Evolutionary conservation across 2,329 filamentous ascomycete genomes (phyloP).

Genomic region (Alternaria postmessia): DNA sequence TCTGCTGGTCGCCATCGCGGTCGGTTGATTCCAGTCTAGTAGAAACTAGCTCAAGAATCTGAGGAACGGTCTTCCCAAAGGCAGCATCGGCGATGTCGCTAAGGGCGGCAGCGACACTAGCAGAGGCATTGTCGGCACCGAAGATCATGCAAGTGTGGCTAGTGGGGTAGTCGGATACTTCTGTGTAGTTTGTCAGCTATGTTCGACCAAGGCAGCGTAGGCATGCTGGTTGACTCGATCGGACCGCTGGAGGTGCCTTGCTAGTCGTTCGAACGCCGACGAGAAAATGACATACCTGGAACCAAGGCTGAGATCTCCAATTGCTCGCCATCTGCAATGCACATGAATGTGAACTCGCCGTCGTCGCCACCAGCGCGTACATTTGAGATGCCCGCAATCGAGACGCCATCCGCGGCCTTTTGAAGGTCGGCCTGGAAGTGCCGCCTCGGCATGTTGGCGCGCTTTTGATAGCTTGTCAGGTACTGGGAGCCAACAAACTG

Average conservation of each 20-base stretch:
- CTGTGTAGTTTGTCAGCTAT: slow-evolving; percentile 39
- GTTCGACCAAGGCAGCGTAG: background rate
- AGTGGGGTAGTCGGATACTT: slow-evolving; percentile 68
- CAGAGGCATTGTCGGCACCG: slow-evolving; percentile 58
- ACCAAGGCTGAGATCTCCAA: slow-evolving; percentile 52
- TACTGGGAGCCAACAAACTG: rapidly evolving
- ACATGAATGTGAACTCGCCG: slow-evolving; percentile 72
- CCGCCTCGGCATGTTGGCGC: slow-evolving; percentile 67
- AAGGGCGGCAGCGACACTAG: slow-evolving; percentile 54
- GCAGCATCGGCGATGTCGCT: slow-evolving; percentile 55
- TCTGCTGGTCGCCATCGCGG: slow-evolving; percentile 53
- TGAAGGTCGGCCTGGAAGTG: slow-evolving; percentile 69
- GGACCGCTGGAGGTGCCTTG: background rate
- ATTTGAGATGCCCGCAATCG: slow-evolving; percentile 60
- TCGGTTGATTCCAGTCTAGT: slow-evolving; percentile 46
- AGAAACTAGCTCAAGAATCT: slow-evolving; percentile 60
- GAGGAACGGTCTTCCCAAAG: slow-evolving; percentile 56
- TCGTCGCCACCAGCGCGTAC: slow-evolving; percentile 73
- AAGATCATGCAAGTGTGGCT: slow-evolving; percentile 67
- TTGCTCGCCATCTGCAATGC: slow-evolving; percentile 39
- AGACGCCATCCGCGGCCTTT: slow-evolving; percentile 48
- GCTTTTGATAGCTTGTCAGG: background rate
- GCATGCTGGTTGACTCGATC: no score
- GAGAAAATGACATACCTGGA: slow-evolving; percentile 30
- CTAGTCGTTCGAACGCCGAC: background rate